Evolutionary conservation across 495 filamentous ascomycete genomes (phyloP).

Genomic region (Sphaerosporella brunnea): DNA sequence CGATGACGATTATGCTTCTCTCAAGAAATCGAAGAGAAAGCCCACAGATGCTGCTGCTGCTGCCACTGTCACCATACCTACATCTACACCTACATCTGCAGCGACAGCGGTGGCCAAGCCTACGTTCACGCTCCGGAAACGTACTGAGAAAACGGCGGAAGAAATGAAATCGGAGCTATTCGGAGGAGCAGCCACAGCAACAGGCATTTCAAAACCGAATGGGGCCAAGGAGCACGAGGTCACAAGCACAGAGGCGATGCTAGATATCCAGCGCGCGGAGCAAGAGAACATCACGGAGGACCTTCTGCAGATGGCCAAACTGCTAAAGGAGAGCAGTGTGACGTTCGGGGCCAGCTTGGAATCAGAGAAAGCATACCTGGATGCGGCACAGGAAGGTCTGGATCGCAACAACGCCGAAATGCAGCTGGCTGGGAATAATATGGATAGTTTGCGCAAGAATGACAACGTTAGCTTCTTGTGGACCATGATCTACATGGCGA

Average conservation of each 20-base stretch:
- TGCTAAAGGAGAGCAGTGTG: conserved; percentile 57
- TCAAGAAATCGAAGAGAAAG: conserved; percentile 4
- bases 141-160: not conserved
- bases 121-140: conserved; percentile 14
- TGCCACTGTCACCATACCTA: not conserved
- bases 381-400: conserved; percentile 50
- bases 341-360: conserved; percentile 54
- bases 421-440: conserved; percentile 51
- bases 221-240: not conserved
- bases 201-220: not conserved
- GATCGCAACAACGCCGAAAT: conserved; percentile 58
- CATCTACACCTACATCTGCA: not conserved
- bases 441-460: conserved; percentile 30
- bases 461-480: conserved; percentile 19
- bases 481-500: conserved; percentile 17
- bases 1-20: conserved; percentile 6
- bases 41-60: not conserved
- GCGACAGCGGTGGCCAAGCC: not conserved
- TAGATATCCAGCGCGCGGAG: conserved; percentile 55
- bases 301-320: conserved; percentile 55
- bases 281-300: conserved; percentile 72
- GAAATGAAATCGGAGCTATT: not conserved
- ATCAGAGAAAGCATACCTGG: conserved; percentile 51
- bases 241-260: conserved; percentile 39
- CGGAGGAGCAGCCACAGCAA: not conserved